These are phyloP conservation scores for Crithidia bombi DNA, from an alignment of 208 protist species.

Conservation along the genomic window DNA sequence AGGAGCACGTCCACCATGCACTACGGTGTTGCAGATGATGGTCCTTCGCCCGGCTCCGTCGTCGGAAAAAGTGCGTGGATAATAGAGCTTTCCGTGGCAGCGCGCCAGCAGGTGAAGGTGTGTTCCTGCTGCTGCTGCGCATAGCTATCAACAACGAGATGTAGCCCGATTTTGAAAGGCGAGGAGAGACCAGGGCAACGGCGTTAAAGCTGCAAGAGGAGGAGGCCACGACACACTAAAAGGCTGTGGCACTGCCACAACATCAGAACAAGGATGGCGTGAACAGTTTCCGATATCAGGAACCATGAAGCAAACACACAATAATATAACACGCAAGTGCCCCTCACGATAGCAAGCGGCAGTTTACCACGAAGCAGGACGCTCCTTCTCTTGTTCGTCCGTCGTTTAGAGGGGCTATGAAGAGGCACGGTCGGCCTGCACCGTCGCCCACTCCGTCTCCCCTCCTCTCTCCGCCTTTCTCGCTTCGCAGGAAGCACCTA, in stretches of 20 bases:
- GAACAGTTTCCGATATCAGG: neutral
- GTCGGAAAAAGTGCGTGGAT: slow-evolving; percentile 12
- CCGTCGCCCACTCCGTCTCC: no score
- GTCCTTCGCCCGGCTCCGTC: slow-evolving; percentile 14
- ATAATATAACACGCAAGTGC: no score
- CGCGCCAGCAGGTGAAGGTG: neutral
- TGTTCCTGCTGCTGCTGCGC: slow-evolving; percentile 12
- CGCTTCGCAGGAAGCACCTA: no score
- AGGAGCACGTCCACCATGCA: slow-evolving; percentile 19
- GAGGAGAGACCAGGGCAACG: slow-evolving; percentile 11
- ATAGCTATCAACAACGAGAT: slow-evolving; percentile 21
- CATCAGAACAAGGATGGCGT: no score
- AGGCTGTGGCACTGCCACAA: neutral
- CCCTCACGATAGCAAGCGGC: no score
- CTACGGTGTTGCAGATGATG: slow-evolving; percentile 13
- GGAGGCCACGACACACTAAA: neutral
- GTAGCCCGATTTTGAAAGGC: slow-evolving; percentile 29
- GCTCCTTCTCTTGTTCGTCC: no score
- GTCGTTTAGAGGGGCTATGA: no score
- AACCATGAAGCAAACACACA: no score
- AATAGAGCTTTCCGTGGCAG: neutral
- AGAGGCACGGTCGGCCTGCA: no score
- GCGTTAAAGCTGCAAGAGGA: slow-evolving; percentile 18
- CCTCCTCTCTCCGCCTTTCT: no score
- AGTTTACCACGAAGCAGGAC: no score